phyloP scores from a whole-genome alignment of 2,329 filamentous ascomycete species.

The Arthrobotrys entomopaga region DNA sequence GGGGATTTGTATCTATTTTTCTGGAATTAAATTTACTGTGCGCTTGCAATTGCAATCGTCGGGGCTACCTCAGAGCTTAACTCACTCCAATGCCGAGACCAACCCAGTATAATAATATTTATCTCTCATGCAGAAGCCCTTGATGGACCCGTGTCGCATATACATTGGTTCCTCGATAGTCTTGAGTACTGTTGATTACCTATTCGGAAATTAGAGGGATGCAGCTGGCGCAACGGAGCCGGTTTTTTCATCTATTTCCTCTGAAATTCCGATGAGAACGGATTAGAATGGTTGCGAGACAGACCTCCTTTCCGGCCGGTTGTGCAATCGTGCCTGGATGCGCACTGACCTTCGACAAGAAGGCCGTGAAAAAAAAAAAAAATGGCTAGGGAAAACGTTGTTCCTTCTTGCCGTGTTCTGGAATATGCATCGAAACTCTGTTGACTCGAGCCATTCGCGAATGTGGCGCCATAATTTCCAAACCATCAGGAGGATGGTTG shows the following conservation, averaged over 20 bases:
- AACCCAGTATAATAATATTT: slow-evolving; percentile 1
- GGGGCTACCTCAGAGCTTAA: no score
- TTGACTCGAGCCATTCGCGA: slow-evolving; percentile 28
- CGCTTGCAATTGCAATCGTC: no score
- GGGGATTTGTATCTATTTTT: no score
- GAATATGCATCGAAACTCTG: slow-evolving; percentile 54
- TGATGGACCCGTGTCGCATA: slow-evolving; percentile 39
- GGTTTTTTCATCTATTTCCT: neutral
- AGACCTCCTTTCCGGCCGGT: slow-evolving; percentile 3
- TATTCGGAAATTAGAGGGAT: slow-evolving; percentile 49
- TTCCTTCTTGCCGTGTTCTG: slow-evolving; percentile 53
- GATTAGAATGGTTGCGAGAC: neutral
- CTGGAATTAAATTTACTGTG: no score
- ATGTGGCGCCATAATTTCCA: slow-evolving; percentile 49
- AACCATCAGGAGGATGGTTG: slow-evolving; percentile 22
- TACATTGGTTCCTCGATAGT: slow-evolving; percentile 32
- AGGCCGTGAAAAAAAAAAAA: slow-evolving; percentile 27
- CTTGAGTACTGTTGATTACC: neutral
- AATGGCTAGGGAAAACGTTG: slow-evolving; percentile 55
- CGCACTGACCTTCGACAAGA: slow-evolving; percentile 51
- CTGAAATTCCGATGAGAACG: neutral
- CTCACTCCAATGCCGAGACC: neutral
- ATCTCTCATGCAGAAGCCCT: slow-evolving; percentile 17
- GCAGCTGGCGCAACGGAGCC: slow-evolving; percentile 10
- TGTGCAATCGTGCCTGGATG: slow-evolving; percentile 18